Percentiles rank a stretch among this genome's conserved stretches.
Conservation (phyloP, 2,329 filamentous ascomycete species). For the Neonectria hederae region DNA sequence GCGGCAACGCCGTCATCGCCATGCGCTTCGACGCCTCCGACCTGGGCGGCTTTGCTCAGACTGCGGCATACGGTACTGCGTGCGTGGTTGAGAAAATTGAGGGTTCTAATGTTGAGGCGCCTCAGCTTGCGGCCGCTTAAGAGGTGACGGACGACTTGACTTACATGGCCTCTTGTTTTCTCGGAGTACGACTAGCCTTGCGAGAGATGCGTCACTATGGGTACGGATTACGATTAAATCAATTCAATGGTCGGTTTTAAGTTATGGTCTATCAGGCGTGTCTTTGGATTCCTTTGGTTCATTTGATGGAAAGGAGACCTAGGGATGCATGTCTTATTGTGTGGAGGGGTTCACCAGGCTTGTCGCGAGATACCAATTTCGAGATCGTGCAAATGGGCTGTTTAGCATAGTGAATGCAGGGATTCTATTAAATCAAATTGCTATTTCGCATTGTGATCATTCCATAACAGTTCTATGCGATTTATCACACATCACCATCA, state of each 20-base stretch:
- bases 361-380: neutral
- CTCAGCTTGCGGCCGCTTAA: constrained; percentile 35
- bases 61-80: constrained; percentile 69
- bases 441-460: neutral
- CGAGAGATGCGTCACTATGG: neutral
- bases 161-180: neutral
- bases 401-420: neutral
- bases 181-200: neutral
- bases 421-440: neutral
- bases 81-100: constrained; percentile 66
- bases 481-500: neutral
- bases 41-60: constrained; percentile 65
- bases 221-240: neutral
- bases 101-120: constrained; percentile 37
- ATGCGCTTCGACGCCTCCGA: constrained; percentile 67
- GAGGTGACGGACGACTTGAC: neutral
- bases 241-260: too few species aligned
- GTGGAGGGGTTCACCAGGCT: neutral
- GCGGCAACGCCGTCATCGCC: constrained; percentile 69
- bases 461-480: neutral
- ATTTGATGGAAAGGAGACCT: neutral
- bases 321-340: neutral
- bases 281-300: neutral
- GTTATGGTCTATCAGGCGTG: too few species aligned
- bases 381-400: neutral